Conservation (phyloP, 1,139 yeast genomes). For the Pichiaceae sp. region DNA sequence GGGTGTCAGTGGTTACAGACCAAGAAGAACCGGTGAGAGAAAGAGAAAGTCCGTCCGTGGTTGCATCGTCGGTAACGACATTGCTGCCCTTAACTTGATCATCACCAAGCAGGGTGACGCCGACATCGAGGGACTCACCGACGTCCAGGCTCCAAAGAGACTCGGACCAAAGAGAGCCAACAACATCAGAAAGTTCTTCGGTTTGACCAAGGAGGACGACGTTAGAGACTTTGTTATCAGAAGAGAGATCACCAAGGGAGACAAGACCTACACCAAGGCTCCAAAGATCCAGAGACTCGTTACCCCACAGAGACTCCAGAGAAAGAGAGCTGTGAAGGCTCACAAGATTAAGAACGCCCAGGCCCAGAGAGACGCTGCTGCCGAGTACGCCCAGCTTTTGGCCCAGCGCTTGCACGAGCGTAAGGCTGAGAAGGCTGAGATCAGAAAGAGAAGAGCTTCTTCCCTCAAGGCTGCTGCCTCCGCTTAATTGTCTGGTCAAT, state of each 20-base stretch:
- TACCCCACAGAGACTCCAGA: constrained; percentile 98
- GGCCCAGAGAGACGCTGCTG: constrained; percentile 99
- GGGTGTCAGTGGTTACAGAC: constrained; percentile 99
- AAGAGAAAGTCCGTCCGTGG: constrained; percentile 99
- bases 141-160: constrained; percentile 93
- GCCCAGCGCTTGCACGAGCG: constrained; percentile 98
- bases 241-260: constrained; percentile 98
- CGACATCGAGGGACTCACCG: constrained; percentile 95
- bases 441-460: constrained; percentile 99
- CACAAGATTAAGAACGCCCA: constrained; percentile 95
- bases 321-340: constrained; percentile 96
- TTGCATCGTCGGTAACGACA: constrained; percentile 96
- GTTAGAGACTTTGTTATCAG: constrained; percentile 92
- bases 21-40: constrained; percentile 99
- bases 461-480: constrained; percentile 70
- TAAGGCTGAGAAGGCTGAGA: constrained; percentile 97
- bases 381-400: constrained; percentile 98
- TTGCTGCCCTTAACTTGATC: constrained; percentile 89
- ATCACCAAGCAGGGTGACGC: constrained; percentile 96
- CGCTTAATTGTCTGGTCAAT: constrained; percentile 3
- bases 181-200: constrained; percentile 99
- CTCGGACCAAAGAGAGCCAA: constrained; percentile 99
- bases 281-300: constrained; percentile 99
- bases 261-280: constrained; percentile 98
- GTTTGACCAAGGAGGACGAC: constrained; percentile 95